Evolutionary conservation across 2,329 filamentous ascomycete genomes (phyloP).

Genomic region (Beauveria brongniartii): DNA sequence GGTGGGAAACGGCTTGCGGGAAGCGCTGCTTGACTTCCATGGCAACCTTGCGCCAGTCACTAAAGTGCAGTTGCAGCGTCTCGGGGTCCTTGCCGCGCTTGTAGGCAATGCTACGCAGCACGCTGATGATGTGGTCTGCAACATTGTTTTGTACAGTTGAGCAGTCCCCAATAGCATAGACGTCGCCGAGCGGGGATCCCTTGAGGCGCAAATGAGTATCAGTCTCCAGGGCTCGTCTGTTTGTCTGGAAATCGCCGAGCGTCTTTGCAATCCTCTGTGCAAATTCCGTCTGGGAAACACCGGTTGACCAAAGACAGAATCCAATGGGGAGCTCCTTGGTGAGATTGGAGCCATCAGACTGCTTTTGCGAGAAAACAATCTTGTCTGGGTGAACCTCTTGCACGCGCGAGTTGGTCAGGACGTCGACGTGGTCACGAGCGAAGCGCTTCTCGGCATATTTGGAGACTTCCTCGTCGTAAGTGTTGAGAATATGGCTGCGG

Average conservation of each 20-base stretch:
- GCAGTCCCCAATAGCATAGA: constrained; percentile 95
- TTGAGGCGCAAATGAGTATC: constrained; percentile 86
- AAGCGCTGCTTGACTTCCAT: constrained; percentile 79
- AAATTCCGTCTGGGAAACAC: constrained; percentile 79
- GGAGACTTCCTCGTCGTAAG: constrained; percentile 91
- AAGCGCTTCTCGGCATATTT: constrained; percentile 88
- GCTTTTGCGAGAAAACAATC: constrained; percentile 82
- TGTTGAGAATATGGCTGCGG: constrained; percentile 90
- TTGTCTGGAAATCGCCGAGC: constrained; percentile 69
- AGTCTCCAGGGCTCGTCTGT: constrained; percentile 86
- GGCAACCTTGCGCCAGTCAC: constrained; percentile 82
- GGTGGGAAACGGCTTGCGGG: constrained; percentile 79
- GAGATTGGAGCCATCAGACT: constrained; percentile 62
- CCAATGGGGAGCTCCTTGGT: constrained; percentile 92
- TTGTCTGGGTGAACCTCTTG: constrained; percentile 77
- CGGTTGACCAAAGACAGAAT: constrained; percentile 97
- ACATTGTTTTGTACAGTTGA: constrained; percentile 96
- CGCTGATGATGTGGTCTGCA: constrained; percentile 81
- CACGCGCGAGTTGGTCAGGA: constrained; percentile 87
- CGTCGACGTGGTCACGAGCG: constrained; percentile 80
- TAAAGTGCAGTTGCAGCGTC: constrained; percentile 76
- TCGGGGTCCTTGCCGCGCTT: constrained; percentile 87
- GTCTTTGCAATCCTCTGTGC: constrained; percentile 69
- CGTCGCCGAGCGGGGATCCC: constrained; percentile 83
- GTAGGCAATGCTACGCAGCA: constrained; percentile 83